Conservation (phyloP, 1,284 basidiomycete genomes). For the Leccinum fallax region DNA sequence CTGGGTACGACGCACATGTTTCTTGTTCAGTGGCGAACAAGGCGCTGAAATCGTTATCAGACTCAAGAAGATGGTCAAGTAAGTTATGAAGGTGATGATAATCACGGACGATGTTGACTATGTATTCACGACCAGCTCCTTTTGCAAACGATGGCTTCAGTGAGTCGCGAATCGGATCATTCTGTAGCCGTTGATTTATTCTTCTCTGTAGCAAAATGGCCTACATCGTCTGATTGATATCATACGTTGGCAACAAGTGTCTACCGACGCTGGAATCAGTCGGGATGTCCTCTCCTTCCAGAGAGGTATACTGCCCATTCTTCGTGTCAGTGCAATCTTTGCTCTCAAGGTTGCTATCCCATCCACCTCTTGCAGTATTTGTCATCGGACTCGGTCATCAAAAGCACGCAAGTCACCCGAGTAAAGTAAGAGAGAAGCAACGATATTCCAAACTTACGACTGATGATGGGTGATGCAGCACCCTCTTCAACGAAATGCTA, state of each 20-base stretch:
- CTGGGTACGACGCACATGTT: slow-evolving; percentile 50
- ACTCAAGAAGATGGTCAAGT: slow-evolving; percentile 58
- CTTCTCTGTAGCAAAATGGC: slow-evolving; percentile 47
- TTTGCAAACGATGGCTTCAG: slow-evolving; percentile 45
- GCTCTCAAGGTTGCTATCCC: not conserved
- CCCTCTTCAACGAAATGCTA: slow-evolving; percentile 55
- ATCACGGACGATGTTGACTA: slow-evolving; percentile 3
- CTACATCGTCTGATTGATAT: slow-evolving; percentile 53
- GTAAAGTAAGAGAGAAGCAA: slow-evolving; percentile 50
- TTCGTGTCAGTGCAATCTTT: slow-evolving; percentile 46
- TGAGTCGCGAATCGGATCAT: slow-evolving; percentile 21
- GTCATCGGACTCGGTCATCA: slow-evolving; percentile 63
- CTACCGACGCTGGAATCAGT: slow-evolving; percentile 37
- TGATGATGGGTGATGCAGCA: slow-evolving; percentile 37
- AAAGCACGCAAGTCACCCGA: slow-evolving; percentile 55
- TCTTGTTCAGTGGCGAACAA: not conserved
- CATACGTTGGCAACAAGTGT: slow-evolving; percentile 51
- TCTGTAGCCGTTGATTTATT: not conserved
- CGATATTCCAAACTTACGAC: not conserved
- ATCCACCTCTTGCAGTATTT: slow-evolving; percentile 48
- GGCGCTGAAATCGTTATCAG: slow-evolving; percentile 32
- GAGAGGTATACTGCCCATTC: slow-evolving; percentile 54
- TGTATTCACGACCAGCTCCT: slow-evolving; percentile 38
- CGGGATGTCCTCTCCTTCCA: slow-evolving; percentile 58
- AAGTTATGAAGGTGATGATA: slow-evolving; percentile 9